These are phyloP conservation scores for Coniophora puteana DNA, from an alignment of 1,284 basidiomycete genomes.

Conservation along the genomic window DNA sequence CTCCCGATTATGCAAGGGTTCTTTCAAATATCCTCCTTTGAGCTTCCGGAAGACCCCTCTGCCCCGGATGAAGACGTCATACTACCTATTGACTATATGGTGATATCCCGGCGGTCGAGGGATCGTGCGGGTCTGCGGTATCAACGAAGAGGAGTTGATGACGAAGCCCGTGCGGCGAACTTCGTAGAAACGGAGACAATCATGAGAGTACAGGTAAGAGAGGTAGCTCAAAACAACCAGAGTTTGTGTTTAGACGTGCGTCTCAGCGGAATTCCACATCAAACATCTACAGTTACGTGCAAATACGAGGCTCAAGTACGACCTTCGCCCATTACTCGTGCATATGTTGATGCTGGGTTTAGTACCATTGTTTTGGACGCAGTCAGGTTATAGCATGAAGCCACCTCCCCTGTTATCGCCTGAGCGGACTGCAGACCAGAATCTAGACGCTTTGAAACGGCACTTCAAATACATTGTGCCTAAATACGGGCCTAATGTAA, in stretches of 20 bases:
- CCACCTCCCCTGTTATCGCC: slow-evolving; percentile 78
- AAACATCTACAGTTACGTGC: slow-evolving; percentile 85
- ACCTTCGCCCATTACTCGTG: slow-evolving; percentile 11
- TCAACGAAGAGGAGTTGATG: slow-evolving; percentile 92
- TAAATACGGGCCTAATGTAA: slow-evolving; percentile 76
- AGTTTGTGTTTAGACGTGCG: slow-evolving; percentile 3
- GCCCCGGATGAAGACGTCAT: slow-evolving; percentile 39
- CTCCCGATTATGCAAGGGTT: slow-evolving; percentile 77
- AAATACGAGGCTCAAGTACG: slow-evolving; percentile 86
- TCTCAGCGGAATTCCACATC: slow-evolving; percentile 60
- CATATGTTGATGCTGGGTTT: slow-evolving; percentile 8
- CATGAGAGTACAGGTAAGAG: slow-evolving; percentile 68
- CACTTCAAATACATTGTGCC: slow-evolving; percentile 73
- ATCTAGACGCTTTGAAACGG: slow-evolving; percentile 63
- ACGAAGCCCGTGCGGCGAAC: slow-evolving; percentile 81
- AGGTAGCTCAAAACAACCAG: neutral
- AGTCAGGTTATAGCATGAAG: slow-evolving; percentile 82
- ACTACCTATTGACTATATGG: slow-evolving; percentile 57
- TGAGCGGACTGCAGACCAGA: slow-evolving; percentile 74
- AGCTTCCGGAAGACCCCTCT: slow-evolving; percentile 51
- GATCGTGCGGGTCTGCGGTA: slow-evolving; percentile 93
- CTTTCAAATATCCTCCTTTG: slow-evolving; percentile 56
- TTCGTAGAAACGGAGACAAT: slow-evolving; percentile 95
- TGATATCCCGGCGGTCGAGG: slow-evolving; percentile 86
- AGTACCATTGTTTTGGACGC: slow-evolving; percentile 91